Evolutionary conservation across 139 green algal genomes (phyloP).

Genomic region (Chlamydomonas incerta): DNA sequence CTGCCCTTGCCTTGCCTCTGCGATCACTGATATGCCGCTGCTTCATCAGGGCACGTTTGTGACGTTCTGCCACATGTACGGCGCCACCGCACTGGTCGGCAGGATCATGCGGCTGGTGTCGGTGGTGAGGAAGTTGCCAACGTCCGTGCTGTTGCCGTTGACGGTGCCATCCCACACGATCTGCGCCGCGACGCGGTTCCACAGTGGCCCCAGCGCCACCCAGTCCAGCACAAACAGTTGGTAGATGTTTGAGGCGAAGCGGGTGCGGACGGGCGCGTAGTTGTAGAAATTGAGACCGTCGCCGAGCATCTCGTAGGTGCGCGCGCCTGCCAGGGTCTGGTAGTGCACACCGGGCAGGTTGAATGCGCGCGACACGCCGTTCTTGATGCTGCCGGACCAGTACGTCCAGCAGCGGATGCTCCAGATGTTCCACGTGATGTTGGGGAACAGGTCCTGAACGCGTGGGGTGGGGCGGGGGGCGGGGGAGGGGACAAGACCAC

Average conservation of each 20-base stretch:
- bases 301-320: background rate
- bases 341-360: background rate
- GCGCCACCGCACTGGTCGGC: background rate
- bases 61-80: background rate
- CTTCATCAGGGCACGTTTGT: background rate
- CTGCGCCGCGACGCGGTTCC: conserved; percentile 5
- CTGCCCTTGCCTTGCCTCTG: no score
- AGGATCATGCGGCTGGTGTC: conserved; percentile 10
- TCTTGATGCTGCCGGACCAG: background rate
- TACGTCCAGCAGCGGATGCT: conserved; percentile 28
- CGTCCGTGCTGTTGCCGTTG: no score
- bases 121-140: background rate
- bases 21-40: no score
- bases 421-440: conserved; percentile 13
- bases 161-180: conserved; percentile 5
- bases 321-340: conserved; percentile 15
- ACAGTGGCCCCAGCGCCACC: conserved; percentile 1
- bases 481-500: no score
- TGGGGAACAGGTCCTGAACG: conserved; percentile 26
- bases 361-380: background rate
- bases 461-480: no score
- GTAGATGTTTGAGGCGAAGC: background rate
- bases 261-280: background rate
- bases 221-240: conserved; percentile 36
- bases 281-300: background rate